Base-by-base conservation (phyloP, 192 early-diverging fungal genomes). In the Backusella tuberculispora region DNA sequence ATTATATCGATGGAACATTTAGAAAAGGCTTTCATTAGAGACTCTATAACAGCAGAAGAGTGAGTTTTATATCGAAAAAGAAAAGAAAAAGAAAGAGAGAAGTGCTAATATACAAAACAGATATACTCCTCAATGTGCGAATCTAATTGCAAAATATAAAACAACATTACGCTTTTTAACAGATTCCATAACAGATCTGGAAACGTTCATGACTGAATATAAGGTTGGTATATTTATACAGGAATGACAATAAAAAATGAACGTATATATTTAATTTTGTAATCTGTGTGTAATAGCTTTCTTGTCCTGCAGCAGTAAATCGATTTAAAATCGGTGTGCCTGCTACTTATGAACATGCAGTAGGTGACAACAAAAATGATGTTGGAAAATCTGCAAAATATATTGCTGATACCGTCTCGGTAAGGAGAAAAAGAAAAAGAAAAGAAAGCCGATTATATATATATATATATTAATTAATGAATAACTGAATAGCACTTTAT, bases 311-410 rank as follows among this genome's bases (percentile, higher is more conserved):
- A 4, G 98, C 97, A 3, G 86, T 86, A 17, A 91, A 92, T 68
- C 85, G 97, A 41, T 82, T 99, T 69, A 93, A 95, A 78, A 94
- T 97, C n/a, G 98, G 98, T 0, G 95, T 99, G 0, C 98, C 98
- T 1, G 93, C 95, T 10, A 99, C 98, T 0, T 89, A 96, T 42
- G 98, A 99, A 78, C 97, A 98, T 85, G 92, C 90, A 0, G 88
- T 88, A 12, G 85, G 75, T 44, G 73, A 85, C 8, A 73, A 77
- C 44, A 56, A 71, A 60, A 75, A 84, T 12, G 79, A 88, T 69
- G 75, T 84, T 2, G 80, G 83, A 0, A 91, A 85, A 63, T 88
- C 89, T 6, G 90, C 90, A n/a, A 93, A 95, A 83, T 84, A 92
- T 63, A 90, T 96, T 19, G 95, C 93, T 0, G 93, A 98, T 76